Percentiles rank a stretch among this genome's conserved stretches.
phyloP scores from a whole-genome alignment of 2,329 filamentous ascomycete genomes.

The Trichoderma afroharzianum region DNA sequence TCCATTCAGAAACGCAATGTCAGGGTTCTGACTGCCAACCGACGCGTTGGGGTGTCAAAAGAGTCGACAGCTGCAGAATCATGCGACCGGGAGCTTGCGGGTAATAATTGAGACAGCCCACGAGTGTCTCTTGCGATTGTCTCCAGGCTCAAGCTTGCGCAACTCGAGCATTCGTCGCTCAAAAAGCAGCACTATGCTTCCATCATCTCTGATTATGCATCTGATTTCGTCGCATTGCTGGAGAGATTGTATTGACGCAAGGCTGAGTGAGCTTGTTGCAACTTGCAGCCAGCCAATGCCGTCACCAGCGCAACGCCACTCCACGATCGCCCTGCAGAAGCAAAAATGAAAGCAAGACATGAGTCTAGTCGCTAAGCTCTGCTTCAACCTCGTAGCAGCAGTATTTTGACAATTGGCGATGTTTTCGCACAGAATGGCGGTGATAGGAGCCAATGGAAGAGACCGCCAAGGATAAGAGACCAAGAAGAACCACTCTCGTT shows the following conservation, averaged over 20 bases:
- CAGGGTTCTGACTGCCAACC: not conserved
- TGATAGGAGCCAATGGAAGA: not conserved
- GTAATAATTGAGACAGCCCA: not conserved
- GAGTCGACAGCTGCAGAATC: not conserved
- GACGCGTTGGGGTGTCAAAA: slow-evolving; percentile 2
- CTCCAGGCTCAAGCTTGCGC: not conserved
- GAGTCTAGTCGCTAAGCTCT: not conserved
- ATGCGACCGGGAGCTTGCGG: not conserved
- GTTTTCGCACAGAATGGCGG: not conserved
- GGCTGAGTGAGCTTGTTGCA: not conserved
- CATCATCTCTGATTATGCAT: not conserved
- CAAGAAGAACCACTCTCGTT: not conserved
- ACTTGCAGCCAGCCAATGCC: not conserved
- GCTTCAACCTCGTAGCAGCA: not conserved
- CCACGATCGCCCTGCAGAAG: not conserved
- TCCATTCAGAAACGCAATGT: slow-evolving; percentile 10
- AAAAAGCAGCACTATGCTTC: not conserved
- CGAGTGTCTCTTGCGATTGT: not conserved
- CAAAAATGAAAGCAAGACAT: not conserved
- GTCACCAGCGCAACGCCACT: not conserved
- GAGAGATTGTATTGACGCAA: not conserved
- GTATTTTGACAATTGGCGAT: not conserved
- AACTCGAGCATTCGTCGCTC: not conserved
- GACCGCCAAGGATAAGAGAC: not conserved
- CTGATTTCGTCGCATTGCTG: not conserved